Evolutionary conservation across 805 yeast species (phyloP).

Genomic region (Yarrowia hollandica): DNA sequence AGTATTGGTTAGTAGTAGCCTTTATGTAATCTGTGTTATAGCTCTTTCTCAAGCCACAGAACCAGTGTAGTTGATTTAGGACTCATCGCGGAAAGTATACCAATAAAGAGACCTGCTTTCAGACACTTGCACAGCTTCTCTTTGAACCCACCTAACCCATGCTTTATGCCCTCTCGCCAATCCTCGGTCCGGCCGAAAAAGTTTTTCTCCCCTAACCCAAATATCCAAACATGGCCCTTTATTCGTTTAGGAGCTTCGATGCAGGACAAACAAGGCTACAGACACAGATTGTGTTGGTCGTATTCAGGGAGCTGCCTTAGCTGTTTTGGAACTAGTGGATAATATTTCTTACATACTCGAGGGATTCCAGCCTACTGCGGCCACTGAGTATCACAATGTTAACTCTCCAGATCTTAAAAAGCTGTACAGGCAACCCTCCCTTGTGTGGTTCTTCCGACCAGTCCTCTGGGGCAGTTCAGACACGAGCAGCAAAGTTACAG

Average conservation of each 20-base stretch:
- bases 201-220: neutral
- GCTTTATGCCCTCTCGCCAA: neutral
- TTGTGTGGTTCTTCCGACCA: neutral
- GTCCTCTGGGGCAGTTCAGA: neutral
- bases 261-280: constrained; percentile 22
- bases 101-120: too few relatives aligned
- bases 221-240: neutral
- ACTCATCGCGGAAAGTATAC: too few relatives aligned
- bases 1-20: neutral
- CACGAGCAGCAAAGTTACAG: constrained; percentile 3
- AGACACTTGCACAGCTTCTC: too few relatives aligned
- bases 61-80: too few relatives aligned
- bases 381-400: too few relatives aligned
- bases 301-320: constrained; percentile 24
- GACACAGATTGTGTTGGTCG: constrained; percentile 21
- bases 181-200: constrained; percentile 21
- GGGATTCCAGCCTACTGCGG: too few relatives aligned
- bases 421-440: neutral
- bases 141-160: neutral
- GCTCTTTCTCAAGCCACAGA: too few relatives aligned
- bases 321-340: constrained; percentile 6
- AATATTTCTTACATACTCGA: too few relatives aligned
- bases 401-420: too few relatives aligned
- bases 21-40: too few relatives aligned
- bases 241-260: constrained; percentile 22